These are phyloP conservation scores for Geranium incanum DNA, from an alignment of 441 rosid species.

Conservation along the genomic window DNA sequence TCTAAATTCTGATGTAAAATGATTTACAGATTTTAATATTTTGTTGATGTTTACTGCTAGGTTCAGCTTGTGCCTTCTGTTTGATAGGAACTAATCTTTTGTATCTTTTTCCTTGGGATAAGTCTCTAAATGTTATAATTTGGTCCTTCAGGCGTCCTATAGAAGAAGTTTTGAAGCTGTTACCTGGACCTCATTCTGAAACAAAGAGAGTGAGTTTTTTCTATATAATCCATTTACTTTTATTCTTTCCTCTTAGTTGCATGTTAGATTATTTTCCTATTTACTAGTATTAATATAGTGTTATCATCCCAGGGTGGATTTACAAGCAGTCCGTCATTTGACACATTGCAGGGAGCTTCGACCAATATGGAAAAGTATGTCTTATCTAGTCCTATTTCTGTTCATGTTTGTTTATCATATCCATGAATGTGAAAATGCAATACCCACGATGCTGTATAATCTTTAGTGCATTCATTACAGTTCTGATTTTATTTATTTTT, in stretches of 20 bases:
- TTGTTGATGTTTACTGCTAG: neutral
- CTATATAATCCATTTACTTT: constrained; percentile 8
- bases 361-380: constrained; percentile 44
- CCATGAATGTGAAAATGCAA: neutral
- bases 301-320: constrained; percentile 49
- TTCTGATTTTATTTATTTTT: neutral
- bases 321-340: constrained; percentile 57
- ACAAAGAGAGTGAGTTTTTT: constrained; percentile 50
- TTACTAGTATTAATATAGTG: constrained; percentile 13
- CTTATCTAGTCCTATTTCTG: constrained; percentile 13
- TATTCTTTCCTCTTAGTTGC: neutral
- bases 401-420: neutral
- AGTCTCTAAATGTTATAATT: constrained; percentile 9
- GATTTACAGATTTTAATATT: neutral
- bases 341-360: constrained; percentile 48
- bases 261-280: neutral
- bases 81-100: neutral
- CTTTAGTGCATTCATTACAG: neutral
- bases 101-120: constrained; percentile 3
- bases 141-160: constrained; percentile 66
- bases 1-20: neutral
- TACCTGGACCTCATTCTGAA: constrained; percentile 90
- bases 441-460: neutral
- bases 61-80: neutral
- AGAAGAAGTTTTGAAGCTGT: constrained; percentile 73